These are phyloP conservation scores for Fusarium luffae DNA, from an alignment of 2,329 filamentous ascomycete species.

Conservation along the genomic window DNA sequence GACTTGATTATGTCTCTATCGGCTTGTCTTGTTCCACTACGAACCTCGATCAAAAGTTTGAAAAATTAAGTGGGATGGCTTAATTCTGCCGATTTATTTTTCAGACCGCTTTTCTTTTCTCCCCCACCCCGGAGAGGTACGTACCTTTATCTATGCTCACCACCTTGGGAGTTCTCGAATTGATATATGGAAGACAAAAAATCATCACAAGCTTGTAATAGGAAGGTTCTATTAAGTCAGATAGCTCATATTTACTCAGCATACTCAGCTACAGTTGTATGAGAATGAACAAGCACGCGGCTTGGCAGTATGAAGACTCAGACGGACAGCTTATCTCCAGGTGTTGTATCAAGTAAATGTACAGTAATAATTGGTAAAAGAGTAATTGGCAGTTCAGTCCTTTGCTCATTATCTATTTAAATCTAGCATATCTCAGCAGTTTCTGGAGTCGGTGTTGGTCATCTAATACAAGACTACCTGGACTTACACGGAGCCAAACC, in stretches of 20 bases:
- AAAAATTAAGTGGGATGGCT: conserved; percentile 55
- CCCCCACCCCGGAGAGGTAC: conserved; percentile 35
- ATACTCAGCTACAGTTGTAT: background rate
- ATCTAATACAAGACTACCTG: background rate
- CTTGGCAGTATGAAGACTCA: background rate
- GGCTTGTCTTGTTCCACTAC: conserved; percentile 19
- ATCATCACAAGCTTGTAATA: background rate
- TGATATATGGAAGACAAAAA: background rate
- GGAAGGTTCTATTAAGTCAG: background rate
- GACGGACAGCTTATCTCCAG: background rate
- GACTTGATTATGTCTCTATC: conserved; percentile 13
- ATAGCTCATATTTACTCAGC: background rate
- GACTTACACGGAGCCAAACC: conserved; percentile 18
- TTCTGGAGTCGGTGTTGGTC: background rate
- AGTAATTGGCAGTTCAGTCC: background rate
- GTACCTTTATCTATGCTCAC: conserved; percentile 6
- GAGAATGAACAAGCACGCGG: background rate
- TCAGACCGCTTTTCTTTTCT: conserved; percentile 47
- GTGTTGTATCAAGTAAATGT: background rate
- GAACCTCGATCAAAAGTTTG: conserved; percentile 34
- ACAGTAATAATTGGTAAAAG: background rate
- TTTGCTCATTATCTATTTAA: background rate
- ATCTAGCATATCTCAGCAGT: too few relatives aligned
- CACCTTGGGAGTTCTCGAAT: background rate
- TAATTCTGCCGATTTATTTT: conserved; percentile 51